Conservation (phyloP, 2,329 filamentous ascomycete species). For the Hortaea werneckii region DNA sequence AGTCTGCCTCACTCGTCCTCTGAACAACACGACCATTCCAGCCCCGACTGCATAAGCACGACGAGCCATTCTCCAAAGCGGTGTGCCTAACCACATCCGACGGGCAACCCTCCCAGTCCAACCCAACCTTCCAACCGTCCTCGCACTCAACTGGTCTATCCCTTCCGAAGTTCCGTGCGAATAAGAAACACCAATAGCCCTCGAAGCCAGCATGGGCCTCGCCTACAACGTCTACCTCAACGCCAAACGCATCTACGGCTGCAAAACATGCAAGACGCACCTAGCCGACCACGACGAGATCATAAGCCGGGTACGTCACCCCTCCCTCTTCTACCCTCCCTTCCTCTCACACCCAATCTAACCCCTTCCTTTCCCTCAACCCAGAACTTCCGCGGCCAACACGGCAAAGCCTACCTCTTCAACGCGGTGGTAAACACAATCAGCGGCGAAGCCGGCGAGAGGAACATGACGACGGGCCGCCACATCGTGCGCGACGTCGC, state of each 20-base stretch:
- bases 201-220: conserved; percentile 20
- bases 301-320: conserved; percentile 65
- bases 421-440: conserved; percentile 86
- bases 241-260: conserved; percentile 68
- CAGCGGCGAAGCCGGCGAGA: conserved; percentile 74
- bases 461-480: conserved; percentile 94
- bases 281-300: conserved; percentile 93
- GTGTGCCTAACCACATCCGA: no score
- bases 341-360: neutral
- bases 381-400: conserved; percentile 95
- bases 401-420: conserved; percentile 97
- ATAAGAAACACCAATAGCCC: neutral
- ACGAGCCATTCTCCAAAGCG: no score
- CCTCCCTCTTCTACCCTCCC: neutral
- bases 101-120: no score
- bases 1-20: no score
- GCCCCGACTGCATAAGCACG: no score
- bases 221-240: conserved; percentile 49
- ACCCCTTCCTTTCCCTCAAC: neutral
- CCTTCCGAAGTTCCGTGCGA: neutral
- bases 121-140: no score
- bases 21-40: no score
- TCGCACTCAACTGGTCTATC: no score
- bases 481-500: conserved; percentile 90
- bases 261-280: conserved; percentile 92